Conservation (phyloP, 2,329 filamentous ascomycete genomes). For the Elsinoe perseae region DNA sequence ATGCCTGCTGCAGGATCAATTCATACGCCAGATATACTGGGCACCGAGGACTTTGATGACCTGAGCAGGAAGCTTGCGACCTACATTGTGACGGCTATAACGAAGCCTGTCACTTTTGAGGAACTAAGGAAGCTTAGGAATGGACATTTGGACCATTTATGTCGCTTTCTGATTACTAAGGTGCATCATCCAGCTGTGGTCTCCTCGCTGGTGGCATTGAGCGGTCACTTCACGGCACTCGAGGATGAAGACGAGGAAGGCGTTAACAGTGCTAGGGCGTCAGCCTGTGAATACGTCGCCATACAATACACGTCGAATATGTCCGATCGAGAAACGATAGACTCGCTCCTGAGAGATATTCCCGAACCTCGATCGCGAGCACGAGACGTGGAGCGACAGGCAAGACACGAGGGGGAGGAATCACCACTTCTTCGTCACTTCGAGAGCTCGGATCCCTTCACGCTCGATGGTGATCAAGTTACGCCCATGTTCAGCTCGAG, state of each 20-base stretch:
- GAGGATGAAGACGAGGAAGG: constrained; percentile 55
- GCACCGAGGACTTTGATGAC: constrained; percentile 54
- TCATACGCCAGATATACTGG: constrained; percentile 39
- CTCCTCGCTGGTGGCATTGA: constrained; percentile 66
- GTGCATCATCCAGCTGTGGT: constrained; percentile 64
- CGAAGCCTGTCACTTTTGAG: constrained; percentile 62
- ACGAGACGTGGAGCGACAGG: background rate
- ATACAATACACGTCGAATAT: constrained; percentile 68
- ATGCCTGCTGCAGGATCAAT: background rate
- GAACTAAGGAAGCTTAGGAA: constrained; percentile 61
- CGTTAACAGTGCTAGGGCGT: constrained; percentile 59
- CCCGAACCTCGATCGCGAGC: constrained; percentile 31
- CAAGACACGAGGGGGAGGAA: background rate
- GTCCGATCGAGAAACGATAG: constrained; percentile 64
- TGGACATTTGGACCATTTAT: constrained; percentile 49
- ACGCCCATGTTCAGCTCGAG: background rate
- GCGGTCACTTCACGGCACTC: constrained; percentile 61
- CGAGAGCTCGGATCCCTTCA: background rate
- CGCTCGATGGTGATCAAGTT: background rate
- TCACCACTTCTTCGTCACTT: constrained; percentile 2
- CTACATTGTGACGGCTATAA: constrained; percentile 56
- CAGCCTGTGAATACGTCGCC: constrained; percentile 72
- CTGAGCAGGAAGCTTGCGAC: constrained; percentile 61
- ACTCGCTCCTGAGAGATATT: constrained; percentile 67
- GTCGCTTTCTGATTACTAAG: constrained; percentile 54